These are phyloP conservation scores for Tolypocladium pustulatum DNA, from an alignment of 2,329 filamentous ascomycete species.

Conservation along the genomic window DNA sequence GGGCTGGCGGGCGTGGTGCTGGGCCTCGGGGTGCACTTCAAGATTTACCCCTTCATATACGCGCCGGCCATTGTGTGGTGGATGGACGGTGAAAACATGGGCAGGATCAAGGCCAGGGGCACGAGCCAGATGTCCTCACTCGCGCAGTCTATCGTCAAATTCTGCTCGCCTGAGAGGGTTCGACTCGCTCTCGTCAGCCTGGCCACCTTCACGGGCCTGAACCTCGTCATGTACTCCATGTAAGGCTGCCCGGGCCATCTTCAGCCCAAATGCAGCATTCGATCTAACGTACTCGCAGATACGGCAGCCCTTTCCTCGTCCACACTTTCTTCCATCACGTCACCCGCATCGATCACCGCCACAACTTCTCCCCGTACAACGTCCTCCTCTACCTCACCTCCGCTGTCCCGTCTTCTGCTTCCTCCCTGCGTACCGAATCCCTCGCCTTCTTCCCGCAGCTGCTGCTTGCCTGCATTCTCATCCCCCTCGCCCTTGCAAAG, in stretches of 20 bases:
- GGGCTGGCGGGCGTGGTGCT: slow-evolving; percentile 62
- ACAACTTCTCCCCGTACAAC: slow-evolving; percentile 98
- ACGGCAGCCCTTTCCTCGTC: slow-evolving; percentile 70
- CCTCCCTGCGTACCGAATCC: slow-evolving; percentile 51
- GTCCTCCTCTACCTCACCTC: slow-evolving; percentile 81
- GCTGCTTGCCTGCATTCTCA: slow-evolving; percentile 63
- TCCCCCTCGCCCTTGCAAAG: slow-evolving; percentile 69
- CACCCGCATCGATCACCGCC: slow-evolving; percentile 85
- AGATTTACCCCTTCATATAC: slow-evolving; percentile 98
- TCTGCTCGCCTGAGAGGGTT: slow-evolving; percentile 45
- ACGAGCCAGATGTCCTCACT: slow-evolving; percentile 7
- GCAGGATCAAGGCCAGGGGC: slow-evolving; percentile 4
- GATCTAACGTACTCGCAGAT: slow-evolving; percentile 34
- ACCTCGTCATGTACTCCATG: slow-evolving; percentile 66
- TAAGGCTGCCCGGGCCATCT: slow-evolving; percentile 29
- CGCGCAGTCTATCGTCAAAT: slow-evolving; percentile 20
- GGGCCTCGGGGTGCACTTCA: slow-evolving; percentile 85
- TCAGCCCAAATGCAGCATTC: not conserved
- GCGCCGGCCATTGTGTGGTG: slow-evolving; percentile 72
- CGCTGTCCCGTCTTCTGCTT: slow-evolving; percentile 35
- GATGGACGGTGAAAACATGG: slow-evolving; percentile 51
- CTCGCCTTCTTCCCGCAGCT: slow-evolving; percentile 86
- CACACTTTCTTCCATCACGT: slow-evolving; percentile 93
- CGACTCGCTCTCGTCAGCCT: slow-evolving; percentile 55
- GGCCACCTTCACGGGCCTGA: slow-evolving; percentile 62